Evolutionary conservation across 2,329 filamentous ascomycete species (phyloP).

Genomic region (Trichoderma atroviride): DNA sequence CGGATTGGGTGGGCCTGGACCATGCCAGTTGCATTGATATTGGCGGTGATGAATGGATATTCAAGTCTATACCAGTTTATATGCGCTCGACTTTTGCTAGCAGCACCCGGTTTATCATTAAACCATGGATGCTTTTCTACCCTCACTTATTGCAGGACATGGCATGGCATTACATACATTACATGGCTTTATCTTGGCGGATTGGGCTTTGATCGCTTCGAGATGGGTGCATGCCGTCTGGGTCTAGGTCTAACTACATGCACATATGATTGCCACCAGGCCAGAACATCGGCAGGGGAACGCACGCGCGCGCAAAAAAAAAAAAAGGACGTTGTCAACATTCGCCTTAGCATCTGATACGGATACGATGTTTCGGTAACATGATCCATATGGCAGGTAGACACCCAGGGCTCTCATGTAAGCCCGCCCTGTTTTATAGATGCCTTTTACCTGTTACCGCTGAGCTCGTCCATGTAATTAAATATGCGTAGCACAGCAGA

Average conservation of each 20-base stretch:
- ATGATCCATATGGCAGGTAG: neutral
- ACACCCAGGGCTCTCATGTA: neutral
- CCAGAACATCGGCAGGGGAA: neutral
- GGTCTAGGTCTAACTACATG: neutral
- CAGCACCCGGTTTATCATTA: too few relatives aligned
- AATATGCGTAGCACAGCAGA: neutral
- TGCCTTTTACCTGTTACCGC: too few relatives aligned
- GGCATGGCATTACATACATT: neutral
- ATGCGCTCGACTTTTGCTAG: neutral
- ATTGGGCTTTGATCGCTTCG: constrained; percentile 17
- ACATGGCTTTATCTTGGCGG: constrained; percentile 1
- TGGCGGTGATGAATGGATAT: neutral
- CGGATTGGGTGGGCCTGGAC: neutral
- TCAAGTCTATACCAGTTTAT: neutral
- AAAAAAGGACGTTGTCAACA: neutral
- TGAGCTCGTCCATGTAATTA: neutral
- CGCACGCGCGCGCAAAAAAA: neutral
- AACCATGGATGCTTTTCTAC: neutral
- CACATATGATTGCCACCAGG: neutral
- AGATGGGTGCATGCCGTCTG: constrained; percentile 21
- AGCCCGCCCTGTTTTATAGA: neutral
- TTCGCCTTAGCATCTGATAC: neutral
- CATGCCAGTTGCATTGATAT: neutral
- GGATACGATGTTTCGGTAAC: neutral
- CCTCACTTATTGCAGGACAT: neutral